Percentiles rank a stretch among this genome's conserved stretches.
Conservation (phyloP, 2,329 filamentous ascomycete genomes). For the Calonectria leucothoes region DNA sequence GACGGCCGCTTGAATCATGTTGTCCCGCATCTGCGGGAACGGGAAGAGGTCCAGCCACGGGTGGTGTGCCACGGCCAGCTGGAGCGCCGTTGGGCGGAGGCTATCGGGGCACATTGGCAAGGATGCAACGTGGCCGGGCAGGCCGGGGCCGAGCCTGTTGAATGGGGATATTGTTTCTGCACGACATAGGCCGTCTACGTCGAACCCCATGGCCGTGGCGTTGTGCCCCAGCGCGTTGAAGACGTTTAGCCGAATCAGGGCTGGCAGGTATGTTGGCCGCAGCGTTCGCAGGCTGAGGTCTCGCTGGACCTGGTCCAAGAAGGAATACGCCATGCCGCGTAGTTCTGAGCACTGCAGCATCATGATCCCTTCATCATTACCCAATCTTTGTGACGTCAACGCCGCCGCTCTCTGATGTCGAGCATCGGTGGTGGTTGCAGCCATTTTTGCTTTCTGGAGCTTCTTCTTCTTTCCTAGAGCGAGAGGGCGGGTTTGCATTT, state of each 20-base stretch:
- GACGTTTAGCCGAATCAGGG: conserved; percentile 20
- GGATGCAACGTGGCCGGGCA: background rate
- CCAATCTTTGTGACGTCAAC: background rate
- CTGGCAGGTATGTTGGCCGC: conserved; percentile 8
- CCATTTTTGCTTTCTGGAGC: background rate
- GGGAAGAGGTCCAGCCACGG: conserved; percentile 31
- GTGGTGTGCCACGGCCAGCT: conserved; percentile 20
- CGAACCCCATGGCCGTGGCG: background rate
- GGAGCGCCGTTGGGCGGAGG: conserved; percentile 15
- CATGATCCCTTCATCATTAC: background rate
- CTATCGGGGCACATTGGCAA: background rate
- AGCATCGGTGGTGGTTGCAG: background rate
- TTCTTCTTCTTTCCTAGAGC: conserved; percentile 7
- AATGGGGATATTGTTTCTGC: background rate
- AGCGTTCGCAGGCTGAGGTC: background rate
- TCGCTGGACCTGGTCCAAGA: background rate
- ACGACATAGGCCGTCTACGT: background rate
- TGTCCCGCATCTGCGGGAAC: conserved; percentile 24
- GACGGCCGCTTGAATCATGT: conserved; percentile 10
- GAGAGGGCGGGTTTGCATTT: background rate
- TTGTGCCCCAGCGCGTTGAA: conserved; percentile 17
- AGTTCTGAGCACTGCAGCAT: background rate
- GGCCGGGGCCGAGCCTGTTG: background rate
- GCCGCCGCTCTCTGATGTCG: no score
- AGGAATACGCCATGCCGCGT: background rate